Percentiles rank a stretch among this genome's conserved stretches.
Conservation (phyloP, 2,329 filamentous ascomycete species). For the Colletotrichum echinochloae region DNA sequence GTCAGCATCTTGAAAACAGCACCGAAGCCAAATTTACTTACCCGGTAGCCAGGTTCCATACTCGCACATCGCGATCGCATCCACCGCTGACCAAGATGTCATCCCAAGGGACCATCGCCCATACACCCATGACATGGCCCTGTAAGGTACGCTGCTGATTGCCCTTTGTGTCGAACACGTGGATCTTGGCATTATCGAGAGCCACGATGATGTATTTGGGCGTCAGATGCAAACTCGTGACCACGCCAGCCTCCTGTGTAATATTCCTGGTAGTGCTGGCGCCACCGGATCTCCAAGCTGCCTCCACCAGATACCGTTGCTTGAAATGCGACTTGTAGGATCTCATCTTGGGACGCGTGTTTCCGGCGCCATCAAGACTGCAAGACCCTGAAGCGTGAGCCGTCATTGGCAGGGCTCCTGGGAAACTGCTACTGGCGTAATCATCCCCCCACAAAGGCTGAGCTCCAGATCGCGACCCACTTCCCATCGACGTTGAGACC, state of each 20-base stretch:
- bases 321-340: conserved; percentile 98
- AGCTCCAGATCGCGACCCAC: conserved; percentile 25
- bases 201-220: conserved; percentile 97
- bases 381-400: conserved; percentile 57
- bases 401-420: conserved; percentile 55
- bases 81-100: conserved; percentile 95
- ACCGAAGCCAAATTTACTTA: conserved; percentile 58
- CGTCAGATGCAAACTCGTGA: conserved; percentile 94
- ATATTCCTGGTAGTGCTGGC: conserved; percentile 86
- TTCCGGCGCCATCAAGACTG: conserved; percentile 65
- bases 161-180: conserved; percentile 95
- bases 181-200: conserved; percentile 97
- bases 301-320: conserved; percentile 95
- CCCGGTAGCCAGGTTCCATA: conserved; percentile 97
- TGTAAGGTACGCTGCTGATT: conserved; percentile 89
- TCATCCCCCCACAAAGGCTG: conserved; percentile 40
- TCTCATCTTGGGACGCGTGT: conserved; percentile 72
- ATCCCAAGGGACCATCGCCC: conserved; percentile 99
- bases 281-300: conserved; percentile 95
- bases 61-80: conserved; percentile 94
- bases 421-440: conserved; percentile 56
- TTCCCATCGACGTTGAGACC: conserved; percentile 45
- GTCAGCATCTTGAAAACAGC: conserved; percentile 40
- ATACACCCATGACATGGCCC: conserved; percentile 98
- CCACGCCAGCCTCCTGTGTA: conserved; percentile 95